Conservation (phyloP, 2,329 filamentous ascomycete genomes). For the Aureobasidium lini region DNA sequence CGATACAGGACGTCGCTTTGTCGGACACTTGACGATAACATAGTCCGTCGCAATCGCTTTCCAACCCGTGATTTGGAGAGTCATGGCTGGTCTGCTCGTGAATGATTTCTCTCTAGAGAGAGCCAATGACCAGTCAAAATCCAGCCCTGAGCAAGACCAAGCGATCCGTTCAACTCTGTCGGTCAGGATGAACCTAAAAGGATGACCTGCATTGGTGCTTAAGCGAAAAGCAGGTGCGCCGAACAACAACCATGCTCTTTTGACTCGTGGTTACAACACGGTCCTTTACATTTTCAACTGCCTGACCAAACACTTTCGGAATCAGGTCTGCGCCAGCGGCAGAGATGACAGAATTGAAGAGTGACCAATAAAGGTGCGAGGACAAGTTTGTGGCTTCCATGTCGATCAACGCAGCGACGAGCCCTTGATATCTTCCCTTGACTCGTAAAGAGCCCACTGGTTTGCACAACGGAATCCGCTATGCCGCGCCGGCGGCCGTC, state of each 20-base stretch:
- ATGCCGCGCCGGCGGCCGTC: slow-evolving; percentile 7
- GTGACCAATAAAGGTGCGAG: neutral
- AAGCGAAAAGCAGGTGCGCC: slow-evolving; percentile 5
- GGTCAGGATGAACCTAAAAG: slow-evolving; percentile 1
- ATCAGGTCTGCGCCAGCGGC: neutral
- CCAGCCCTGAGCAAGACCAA: neutral
- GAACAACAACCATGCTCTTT: neutral
- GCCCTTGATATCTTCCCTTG: neutral
- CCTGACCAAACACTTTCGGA: neutral
- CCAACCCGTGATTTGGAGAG: neutral
- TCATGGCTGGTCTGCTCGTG: neutral
- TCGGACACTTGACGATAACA: neutral
- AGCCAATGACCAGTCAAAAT: neutral
- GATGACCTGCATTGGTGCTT: slow-evolving; percentile 12
- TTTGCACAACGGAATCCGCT: neutral
- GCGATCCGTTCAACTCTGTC: neutral
- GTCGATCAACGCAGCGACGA: neutral
- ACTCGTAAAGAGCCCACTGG: slow-evolving; percentile 1
- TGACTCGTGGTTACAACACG: neutral
- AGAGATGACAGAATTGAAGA: neutral
- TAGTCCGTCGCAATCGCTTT: neutral
- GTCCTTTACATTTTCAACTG: neutral
- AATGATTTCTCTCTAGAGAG: neutral
- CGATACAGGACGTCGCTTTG: neutral
- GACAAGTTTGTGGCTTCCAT: neutral